Percentiles rank a stretch among this genome's conserved stretches.
These are phyloP conservation scores for Populus pruinosa DNA, from an alignment of 345 rosid genomes.

Conservation along the genomic window DNA sequence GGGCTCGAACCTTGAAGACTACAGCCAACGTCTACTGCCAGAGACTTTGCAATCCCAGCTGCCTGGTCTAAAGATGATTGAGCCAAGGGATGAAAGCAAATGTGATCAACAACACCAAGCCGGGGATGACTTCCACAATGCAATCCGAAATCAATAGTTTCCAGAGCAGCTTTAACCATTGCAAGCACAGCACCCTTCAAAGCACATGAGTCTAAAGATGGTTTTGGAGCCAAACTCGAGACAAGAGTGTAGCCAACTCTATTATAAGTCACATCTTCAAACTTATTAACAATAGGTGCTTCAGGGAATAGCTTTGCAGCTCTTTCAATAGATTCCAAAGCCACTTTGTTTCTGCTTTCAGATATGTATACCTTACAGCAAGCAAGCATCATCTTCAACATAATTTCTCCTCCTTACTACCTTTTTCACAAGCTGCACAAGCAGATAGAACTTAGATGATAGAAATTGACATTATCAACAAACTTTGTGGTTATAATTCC, in stretches of 20 bases:
- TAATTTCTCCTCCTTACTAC: conserved; percentile 29
- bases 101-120: conserved; percentile 89
- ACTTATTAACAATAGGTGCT: conserved; percentile 69
- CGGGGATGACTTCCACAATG: conserved; percentile 86
- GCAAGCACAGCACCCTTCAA: conserved; percentile 55
- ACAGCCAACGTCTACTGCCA: conserved; percentile 67
- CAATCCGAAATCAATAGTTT: conserved; percentile 51
- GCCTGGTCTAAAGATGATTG: conserved; percentile 56
- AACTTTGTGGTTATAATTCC: conserved; percentile 28
- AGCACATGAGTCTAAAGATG: conserved; percentile 35
- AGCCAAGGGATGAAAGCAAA: conserved; percentile 82
- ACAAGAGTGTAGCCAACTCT: conserved; percentile 84
- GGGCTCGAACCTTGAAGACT: conserved; percentile 58
- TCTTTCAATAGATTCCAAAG: conserved; percentile 62
- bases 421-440: conserved; percentile 28
- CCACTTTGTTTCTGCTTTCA: conserved; percentile 64
- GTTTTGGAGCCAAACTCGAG: conserved; percentile 38
- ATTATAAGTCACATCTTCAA: conserved; percentile 69
- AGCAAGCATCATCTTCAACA: conserved; percentile 66
- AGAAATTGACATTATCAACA: conserved; percentile 23
- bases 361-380: conserved; percentile 88
- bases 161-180: conserved; percentile 76
- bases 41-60: conserved; percentile 57
- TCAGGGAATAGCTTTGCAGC: conserved; percentile 64
- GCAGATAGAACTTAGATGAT: conserved; percentile 17